Conservation (phyloP, 2,329 filamentous ascomycete genomes). For the Pseudogymnoascus sp. region DNA sequence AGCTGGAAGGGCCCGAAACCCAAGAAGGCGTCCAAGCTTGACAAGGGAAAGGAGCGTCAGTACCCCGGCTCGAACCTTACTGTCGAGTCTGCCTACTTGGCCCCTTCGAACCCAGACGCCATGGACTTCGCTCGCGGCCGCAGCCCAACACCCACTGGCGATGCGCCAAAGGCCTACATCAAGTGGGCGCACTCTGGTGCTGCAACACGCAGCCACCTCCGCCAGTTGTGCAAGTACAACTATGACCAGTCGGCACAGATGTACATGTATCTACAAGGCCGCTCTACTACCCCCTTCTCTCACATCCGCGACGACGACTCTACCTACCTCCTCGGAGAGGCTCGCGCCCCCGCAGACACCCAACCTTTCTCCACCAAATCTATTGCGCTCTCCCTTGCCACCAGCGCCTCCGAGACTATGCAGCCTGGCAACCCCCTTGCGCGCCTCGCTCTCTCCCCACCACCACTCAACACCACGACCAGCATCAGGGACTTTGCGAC, state of each 20-base stretch:
- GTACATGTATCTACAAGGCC: constrained; percentile 39
- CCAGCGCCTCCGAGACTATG: constrained; percentile 59
- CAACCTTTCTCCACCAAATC: constrained; percentile 52
- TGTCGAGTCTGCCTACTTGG: not conserved
- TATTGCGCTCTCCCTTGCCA: constrained; percentile 53
- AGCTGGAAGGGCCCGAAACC: constrained; percentile 56
- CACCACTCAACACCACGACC: constrained; percentile 11
- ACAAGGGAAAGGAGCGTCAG: constrained; percentile 14
- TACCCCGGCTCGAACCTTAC: constrained; percentile 9
- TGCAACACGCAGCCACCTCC: constrained; percentile 52
- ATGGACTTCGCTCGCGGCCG: constrained; percentile 27
- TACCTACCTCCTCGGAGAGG: constrained; percentile 25
- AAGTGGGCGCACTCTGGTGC: constrained; percentile 58
- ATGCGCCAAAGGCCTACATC: constrained; percentile 40
- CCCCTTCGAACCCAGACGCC: not conserved
- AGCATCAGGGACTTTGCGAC: constrained; percentile 20
- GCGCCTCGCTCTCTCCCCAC: constrained; percentile 43
- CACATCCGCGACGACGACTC: constrained; percentile 33
- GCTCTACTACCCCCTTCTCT: constrained; percentile 48
- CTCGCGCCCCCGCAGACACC: constrained; percentile 41
- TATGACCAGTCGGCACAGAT: constrained; percentile 36
- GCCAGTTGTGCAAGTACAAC: constrained; percentile 53
- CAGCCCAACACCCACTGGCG: constrained; percentile 47
- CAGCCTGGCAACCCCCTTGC: constrained; percentile 53
- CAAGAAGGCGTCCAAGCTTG: not conserved